Evolutionary conservation across 78 protist genomes (phyloP), one percentile per base, ranked within the genome.

Genomic region (Corallochytrium limacisporum): DNA sequence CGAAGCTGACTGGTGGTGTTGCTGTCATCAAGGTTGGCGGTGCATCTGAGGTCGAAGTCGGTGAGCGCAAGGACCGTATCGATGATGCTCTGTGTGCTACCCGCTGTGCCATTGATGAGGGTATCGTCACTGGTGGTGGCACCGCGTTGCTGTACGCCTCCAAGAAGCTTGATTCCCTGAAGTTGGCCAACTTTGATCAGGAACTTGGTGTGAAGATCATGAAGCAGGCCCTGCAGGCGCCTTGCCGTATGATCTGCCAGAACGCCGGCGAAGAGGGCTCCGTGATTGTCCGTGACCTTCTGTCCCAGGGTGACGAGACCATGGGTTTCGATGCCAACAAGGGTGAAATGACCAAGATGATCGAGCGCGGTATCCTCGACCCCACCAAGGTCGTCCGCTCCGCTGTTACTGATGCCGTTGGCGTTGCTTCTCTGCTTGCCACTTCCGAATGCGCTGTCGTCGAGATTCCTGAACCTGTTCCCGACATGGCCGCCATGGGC

Each of bases 381-480:
- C 99, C 99, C 39, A 86, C 93, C 65, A 96, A 94, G 91, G 99
- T 93, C 5, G 95, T 93, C 51, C 59, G 91, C 40, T 86, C 92
- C 4, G 94, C 94, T 26, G 67, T 93, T 29, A 57, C 77, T 12
- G 83, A 83, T 53, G 93, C 95, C 16, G 79, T 90, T 9, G 76
- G 83, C 9, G 91, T 94, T 6, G 88, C 95, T 10, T 76, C 93
- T 7, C 83, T 94, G 54, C 84, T 94, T 94, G 80, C 81, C 61
- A 91, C 98, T 28, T 69, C 88, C 37, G 96, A 91, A 67, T 77
- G 78, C 28, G 68, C 75, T 74, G 74, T 87, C 16, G 82, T 70
- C 62, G 79, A 81, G 60, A 4, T 65, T 12, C 83, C 80, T 42
- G 54, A 74, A 28, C 55, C 65, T n/a, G 38, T 29, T 47, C 22